These are phyloP conservation scores for Albatrellus sp. DNA, from an alignment of 1,284 basidiomycete genomes.

Conservation along the genomic window DNA sequence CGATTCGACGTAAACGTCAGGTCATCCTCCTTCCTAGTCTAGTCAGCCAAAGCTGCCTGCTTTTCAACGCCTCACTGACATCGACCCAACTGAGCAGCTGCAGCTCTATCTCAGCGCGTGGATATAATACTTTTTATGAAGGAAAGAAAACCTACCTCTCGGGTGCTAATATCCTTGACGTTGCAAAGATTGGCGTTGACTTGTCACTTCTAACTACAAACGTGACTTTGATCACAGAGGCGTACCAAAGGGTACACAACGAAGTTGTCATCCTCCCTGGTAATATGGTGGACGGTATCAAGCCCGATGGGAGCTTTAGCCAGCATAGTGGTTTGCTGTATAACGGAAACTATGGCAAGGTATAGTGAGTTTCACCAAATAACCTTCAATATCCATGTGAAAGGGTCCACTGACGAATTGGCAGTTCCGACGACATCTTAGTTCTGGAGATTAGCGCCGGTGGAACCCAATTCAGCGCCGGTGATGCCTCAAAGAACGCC, in stretches of 20 bases:
- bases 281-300: slow-evolving; percentile 42
- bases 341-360: slow-evolving; percentile 49
- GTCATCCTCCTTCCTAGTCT: slow-evolving; percentile 47
- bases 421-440: slow-evolving; percentile 37
- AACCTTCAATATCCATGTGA: neutral
- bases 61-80: slow-evolving; percentile 35
- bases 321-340: slow-evolving; percentile 36
- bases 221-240: slow-evolving; percentile 29
- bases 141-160: slow-evolving; percentile 34
- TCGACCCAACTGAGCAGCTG: slow-evolving; percentile 31
- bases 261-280: slow-evolving; percentile 35
- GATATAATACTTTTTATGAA: slow-evolving; percentile 36
- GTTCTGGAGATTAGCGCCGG: slow-evolving; percentile 38
- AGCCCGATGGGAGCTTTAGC: slow-evolving; percentile 49
- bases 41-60: slow-evolving; percentile 42
- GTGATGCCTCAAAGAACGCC: slow-evolving; percentile 25
- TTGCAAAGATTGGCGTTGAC: slow-evolving; percentile 44
- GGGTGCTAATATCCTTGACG: slow-evolving; percentile 51
- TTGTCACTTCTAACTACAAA: slow-evolving; percentile 33
- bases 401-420: neutral
- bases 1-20: slow-evolving; percentile 23
- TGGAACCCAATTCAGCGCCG: slow-evolving; percentile 36
- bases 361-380: slow-evolving; percentile 31
- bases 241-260: slow-evolving; percentile 33
- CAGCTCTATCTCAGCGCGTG: slow-evolving; percentile 34